Base-by-base conservation (phyloP, 2,329 filamentous ascomycete species). In the Fusarium sororula region DNA sequence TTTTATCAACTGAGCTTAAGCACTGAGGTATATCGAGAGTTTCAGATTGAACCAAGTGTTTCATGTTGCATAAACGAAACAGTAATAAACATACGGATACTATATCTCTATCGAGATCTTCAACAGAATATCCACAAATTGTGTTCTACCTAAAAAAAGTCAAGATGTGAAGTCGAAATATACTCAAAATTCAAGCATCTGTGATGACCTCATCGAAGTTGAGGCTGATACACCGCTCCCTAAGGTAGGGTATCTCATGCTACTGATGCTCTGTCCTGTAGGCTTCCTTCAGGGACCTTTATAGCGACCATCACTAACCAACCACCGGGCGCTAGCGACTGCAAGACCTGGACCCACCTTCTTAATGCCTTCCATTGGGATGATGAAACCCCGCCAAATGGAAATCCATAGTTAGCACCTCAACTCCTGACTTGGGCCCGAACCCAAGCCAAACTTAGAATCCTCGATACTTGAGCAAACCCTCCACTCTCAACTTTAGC, bases 381-480 rank as follows among this genome's bases (percentile, higher is more conserved):
- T 71, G 68, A 66, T 77, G 70, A 77, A 75, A 77, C 75, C 75
- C 75, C 75, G 75, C 75, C 75, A 77, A 77, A 60, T n/a, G 42
- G 56, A 51, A 57, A 42, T 30, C n/a, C 55, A 26, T 26, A 28
- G 45, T 28, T 47, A 47, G 41, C 28, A 54, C 51, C 26, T 59
- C 42, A 57, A 77, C 75, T 77, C 75, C 75, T 77, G 75, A 77
- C 63, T 72, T 72, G 30, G 56, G 53, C 62, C 66, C 61, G 53
- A 70, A 55, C 64, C 59, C 61, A 66, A 70, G 64, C 64, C 58
- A 58, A 70, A 55, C 62, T 63, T 56, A 39, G 54, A 56, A 70
- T 51, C 60, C 48, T 71, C 15, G 62, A 63, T 51, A 66, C 53
- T 67, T 53, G 24, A 63, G 32, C 57, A 59, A 24, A 56, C 24